Base-by-base conservation (phyloP, 2,329 filamentous ascomycete species). In the Dothidotthia symphoricarpi region DNA sequence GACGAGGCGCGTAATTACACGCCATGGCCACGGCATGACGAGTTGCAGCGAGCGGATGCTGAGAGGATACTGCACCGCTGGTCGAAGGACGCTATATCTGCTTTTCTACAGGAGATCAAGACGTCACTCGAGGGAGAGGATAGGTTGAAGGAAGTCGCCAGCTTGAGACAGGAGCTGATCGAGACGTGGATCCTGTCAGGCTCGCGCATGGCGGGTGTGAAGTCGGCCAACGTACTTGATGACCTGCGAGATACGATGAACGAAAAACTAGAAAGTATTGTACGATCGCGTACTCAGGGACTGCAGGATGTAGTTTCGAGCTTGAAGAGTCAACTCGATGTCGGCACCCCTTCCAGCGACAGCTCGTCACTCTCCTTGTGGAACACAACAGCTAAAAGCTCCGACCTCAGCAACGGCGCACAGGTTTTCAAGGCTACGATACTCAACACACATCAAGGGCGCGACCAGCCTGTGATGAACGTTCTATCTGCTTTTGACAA, bases 1-100 rank as follows among this genome's bases (percentile, higher is more conserved):
- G 82, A 89, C 6, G 88, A 94, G 43, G 86, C 95, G 28, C 80
- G 80, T 31, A 85, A 85, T 49, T 96, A 94, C 60, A 91, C 83
- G 1, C 90, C 90, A 0, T 95, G 88, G 70, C 86, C 94, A 24
- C 82, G 86, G 19, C 83, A 94, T 53, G 87, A 90, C 49, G 86
- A 93, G 49, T 53, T 75, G 4, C 58, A 68, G 16, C 46, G 59
- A 19, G 39, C 61, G 3, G 70, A 74, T 13, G 69, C 64, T 5
- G 66, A 70, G 39, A 67, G 57, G 14, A 55, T 72, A 34, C 45
- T 68, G 16, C 62, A 63, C 29, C 51, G 55, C 26, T 73, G 67
- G 70, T 69, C 64, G 7, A 66, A 57, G 41, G 59, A 64, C 31
- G 67, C 66, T 16, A 63, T 70, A 14, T 43, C 55, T 4, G 45